phyloP scores from a whole-genome alignment of 2,329 filamentous ascomycete species.

The Trichoderma brevicompactum region DNA sequence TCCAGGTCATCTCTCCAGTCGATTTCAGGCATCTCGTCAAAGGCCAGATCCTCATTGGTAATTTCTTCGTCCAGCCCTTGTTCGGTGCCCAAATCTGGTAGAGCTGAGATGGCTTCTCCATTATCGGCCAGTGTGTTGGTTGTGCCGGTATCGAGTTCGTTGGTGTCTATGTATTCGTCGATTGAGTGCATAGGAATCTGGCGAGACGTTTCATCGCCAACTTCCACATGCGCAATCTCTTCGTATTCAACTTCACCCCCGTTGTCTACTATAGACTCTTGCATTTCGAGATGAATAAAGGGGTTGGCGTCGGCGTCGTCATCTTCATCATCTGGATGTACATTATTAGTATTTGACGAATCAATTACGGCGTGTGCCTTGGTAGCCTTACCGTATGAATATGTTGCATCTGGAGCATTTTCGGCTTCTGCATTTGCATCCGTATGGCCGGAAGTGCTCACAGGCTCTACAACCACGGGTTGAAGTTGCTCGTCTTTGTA shows the following conservation, averaged over 20 bases:
- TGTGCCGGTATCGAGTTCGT: constrained; percentile 37
- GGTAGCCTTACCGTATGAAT: constrained; percentile 37
- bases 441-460: background rate
- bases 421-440: constrained; percentile 2
- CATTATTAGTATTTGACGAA: constrained; percentile 36
- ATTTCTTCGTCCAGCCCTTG: constrained; percentile 27
- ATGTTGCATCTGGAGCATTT: constrained; percentile 15
- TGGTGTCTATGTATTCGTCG: constrained; percentile 31
- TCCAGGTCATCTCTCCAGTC: constrained; percentile 33
- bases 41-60: constrained; percentile 29
- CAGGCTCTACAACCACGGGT: constrained; percentile 11
- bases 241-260: constrained; percentile 32
- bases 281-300: constrained; percentile 36
- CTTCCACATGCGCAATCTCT: background rate
- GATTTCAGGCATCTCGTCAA: constrained; percentile 35
- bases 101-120: constrained; percentile 37
- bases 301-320: constrained; percentile 35
- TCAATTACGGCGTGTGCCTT: constrained; percentile 32
- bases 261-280: constrained; percentile 33
- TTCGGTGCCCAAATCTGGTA: constrained; percentile 35
- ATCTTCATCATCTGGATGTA: constrained; percentile 36
- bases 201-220: constrained; percentile 27
- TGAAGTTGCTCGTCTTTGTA: constrained; percentile 16
- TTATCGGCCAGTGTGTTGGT: constrained; percentile 43
- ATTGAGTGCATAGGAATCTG: constrained; percentile 20